Conservation (phyloP, 805 yeast species). For the Nakazawaea wyomingensis region DNA sequence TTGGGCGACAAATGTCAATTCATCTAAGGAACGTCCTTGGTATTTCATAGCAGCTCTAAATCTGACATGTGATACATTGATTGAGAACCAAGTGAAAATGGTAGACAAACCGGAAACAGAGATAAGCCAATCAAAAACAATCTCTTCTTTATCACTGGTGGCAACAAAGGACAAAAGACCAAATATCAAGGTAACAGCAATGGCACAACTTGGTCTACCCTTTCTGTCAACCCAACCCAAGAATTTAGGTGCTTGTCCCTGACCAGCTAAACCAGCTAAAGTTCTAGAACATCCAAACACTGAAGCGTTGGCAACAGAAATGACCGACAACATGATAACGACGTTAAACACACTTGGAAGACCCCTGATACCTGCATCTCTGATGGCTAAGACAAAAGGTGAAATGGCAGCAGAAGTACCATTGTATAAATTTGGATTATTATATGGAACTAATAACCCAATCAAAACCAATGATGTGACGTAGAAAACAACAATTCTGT, state of each 20-base stretch:
- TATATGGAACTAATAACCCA: conserved; percentile 64
- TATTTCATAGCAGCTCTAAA: conserved; percentile 49
- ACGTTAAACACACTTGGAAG: conserved; percentile 64
- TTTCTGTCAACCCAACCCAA: conserved; percentile 45
- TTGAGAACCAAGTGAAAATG: conserved; percentile 51
- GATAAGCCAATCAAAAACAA: conserved; percentile 54
- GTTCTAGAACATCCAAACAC: conserved; percentile 68
- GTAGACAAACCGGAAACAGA: conserved; percentile 55
- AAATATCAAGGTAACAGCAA: conserved; percentile 42
- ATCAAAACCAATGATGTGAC: conserved; percentile 54
- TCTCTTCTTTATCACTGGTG: conserved; percentile 44
- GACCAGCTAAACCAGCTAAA: conserved; percentile 55
- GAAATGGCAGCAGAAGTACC: conserved; percentile 62
- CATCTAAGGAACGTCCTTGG: conserved; percentile 44
- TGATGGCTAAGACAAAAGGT: conserved; percentile 73
- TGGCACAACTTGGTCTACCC: conserved; percentile 54
- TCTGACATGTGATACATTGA: conserved; percentile 48
- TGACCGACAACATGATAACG: conserved; percentile 59
- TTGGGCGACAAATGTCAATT: conserved; percentile 49
- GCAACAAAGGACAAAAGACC: conserved; percentile 58
- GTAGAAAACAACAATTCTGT: conserved; percentile 64
- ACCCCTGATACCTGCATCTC: conserved; percentile 57
- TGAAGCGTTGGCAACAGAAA: conserved; percentile 72
- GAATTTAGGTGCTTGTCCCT: conserved; percentile 56
- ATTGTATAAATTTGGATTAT: conserved; percentile 46